Conservation (phyloP, 192 early-diverging fungal species). For the Dissophora globulifera region DNA sequence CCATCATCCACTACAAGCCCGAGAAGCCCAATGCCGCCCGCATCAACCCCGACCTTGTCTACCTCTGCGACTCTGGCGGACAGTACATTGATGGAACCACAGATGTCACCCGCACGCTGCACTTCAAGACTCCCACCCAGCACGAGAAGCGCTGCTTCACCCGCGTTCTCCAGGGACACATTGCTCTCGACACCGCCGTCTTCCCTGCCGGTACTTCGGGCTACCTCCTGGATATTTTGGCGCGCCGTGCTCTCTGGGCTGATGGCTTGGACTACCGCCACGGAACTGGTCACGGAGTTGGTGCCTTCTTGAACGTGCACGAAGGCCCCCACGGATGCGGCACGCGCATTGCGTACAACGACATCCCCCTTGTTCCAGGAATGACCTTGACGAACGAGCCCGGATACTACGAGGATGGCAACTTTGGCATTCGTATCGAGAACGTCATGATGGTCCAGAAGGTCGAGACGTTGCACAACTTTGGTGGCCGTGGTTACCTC, state of each 20-base stretch:
- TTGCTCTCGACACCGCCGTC: conserved; percentile 87
- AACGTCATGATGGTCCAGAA: conserved; percentile 88
- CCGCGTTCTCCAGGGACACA: conserved; percentile 98
- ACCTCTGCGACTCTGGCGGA: conserved; percentile 96
- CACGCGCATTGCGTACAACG: conserved; percentile 77
- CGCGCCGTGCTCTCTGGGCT: conserved; percentile 88
- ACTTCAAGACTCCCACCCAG: conserved; percentile 86
- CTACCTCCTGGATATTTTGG: conserved; percentile 90
- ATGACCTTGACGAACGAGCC: conserved; percentile 99
- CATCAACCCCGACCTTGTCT: conserved; percentile 81
- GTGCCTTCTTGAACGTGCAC: conserved; percentile 94
- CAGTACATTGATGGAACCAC: conserved; percentile 98
- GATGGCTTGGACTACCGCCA: conserved; percentile 96
- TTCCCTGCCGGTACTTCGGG: conserved; percentile 92
- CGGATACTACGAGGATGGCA: conserved; percentile 96
- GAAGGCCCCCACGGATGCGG: conserved; percentile 97
- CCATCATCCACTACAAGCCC: conserved; percentile 98
- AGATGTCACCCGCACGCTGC: conserved; percentile 94
- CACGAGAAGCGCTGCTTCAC: conserved; percentile 95
- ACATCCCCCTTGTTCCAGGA: conserved; percentile 80
- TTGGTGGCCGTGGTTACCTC: conserved; percentile 83
- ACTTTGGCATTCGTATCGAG: conserved; percentile 98
- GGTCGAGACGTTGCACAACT: conserved; percentile 80
- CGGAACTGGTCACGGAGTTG: conserved; percentile 98
- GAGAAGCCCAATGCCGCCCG: conserved; percentile 79